These are phyloP conservation scores for Leishmania aethiopica DNA, from an alignment of 208 protist species.

Conservation along the genomic window DNA sequence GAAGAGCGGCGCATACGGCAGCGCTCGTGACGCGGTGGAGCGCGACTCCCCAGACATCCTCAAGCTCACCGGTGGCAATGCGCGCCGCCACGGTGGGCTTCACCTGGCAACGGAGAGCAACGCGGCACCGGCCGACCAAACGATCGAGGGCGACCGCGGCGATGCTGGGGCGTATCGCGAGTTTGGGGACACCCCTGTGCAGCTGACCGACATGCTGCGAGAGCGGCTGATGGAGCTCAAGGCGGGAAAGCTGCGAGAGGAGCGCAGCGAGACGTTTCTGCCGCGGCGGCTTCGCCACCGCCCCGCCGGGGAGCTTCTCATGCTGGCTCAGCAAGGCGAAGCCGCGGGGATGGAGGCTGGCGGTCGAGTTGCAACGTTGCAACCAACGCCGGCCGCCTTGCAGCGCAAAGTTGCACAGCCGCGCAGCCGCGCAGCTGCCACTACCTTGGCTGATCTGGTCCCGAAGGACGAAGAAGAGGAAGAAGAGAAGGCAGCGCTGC, in stretches of 20 bases:
- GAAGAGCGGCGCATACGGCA: conserved; percentile 13
- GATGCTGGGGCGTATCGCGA: conserved; percentile 26
- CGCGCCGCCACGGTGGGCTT: conserved; percentile 50
- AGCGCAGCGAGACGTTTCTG: conserved; percentile 80
- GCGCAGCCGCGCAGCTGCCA: background rate
- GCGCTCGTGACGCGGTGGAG: conserved; percentile 23
- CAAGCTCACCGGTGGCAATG: conserved; percentile 64
- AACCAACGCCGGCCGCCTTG: background rate
- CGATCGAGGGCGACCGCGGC: conserved; percentile 56
- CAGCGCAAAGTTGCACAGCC: background rate
- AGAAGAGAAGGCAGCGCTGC: background rate
- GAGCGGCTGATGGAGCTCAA: conserved; percentile 91
- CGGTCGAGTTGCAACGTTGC: background rate
- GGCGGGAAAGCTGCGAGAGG: conserved; percentile 67
- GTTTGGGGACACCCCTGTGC: conserved; percentile 83
- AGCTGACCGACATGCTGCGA: conserved; percentile 89
- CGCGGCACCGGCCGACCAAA: conserved; percentile 68
- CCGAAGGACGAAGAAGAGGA: conserved; percentile 11
- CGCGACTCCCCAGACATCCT: conserved; percentile 72
- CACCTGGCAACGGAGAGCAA: conserved; percentile 62
- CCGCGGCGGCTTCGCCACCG: conserved; percentile 55
- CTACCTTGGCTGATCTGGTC: conserved; percentile 53
- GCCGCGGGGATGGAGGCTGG: background rate
- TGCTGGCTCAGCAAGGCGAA: conserved; percentile 16
- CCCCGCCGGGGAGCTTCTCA: conserved; percentile 36